Percentiles rank a stretch among this genome's conserved stretches.
phyloP scores from a whole-genome alignment of 768 basidiomycete genomes.

The Neoboletus brunneissimus region DNA sequence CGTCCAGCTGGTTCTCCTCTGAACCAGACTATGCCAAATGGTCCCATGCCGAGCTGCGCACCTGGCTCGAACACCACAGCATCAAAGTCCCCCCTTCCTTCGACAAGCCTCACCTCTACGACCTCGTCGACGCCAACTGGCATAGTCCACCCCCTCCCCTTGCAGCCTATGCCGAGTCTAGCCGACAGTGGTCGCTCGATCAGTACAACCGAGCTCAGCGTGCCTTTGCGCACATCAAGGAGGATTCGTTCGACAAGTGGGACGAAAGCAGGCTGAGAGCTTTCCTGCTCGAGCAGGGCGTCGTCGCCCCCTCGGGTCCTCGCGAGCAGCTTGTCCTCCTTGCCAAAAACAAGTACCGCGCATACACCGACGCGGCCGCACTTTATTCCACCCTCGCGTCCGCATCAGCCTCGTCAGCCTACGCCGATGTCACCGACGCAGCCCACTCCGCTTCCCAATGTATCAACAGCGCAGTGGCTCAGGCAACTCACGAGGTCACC shows the following conservation, averaged over 20 bases:
- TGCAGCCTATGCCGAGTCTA: slow-evolving; percentile 33
- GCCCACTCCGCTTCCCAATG: slow-evolving; percentile 39
- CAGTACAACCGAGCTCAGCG: slow-evolving; percentile 64
- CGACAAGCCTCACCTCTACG: slow-evolving; percentile 37
- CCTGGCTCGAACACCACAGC: slow-evolving; percentile 68
- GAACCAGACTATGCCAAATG: slow-evolving; percentile 45
- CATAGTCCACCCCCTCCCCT: slow-evolving; percentile 24
- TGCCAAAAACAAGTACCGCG: slow-evolving; percentile 67
- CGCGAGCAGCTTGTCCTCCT: slow-evolving; percentile 76
- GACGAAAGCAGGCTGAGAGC: slow-evolving; percentile 78
- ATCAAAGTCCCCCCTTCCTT: slow-evolving; percentile 52
- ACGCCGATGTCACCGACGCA: slow-evolving; percentile 42
- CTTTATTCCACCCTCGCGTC: slow-evolving; percentile 51
- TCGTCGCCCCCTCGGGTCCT: slow-evolving; percentile 77
- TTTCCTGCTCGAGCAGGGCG: slow-evolving; percentile 83
- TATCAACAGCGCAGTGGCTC: slow-evolving; percentile 42
- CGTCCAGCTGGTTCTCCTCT: slow-evolving; percentile 52
- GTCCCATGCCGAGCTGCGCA: slow-evolving; percentile 60
- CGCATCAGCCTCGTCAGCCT: slow-evolving; percentile 46
- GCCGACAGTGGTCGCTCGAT: slow-evolving; percentile 54
- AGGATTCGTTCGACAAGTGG: slow-evolving; percentile 74
- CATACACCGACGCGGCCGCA: slow-evolving; percentile 59
- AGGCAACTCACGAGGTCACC: slow-evolving; percentile 51
- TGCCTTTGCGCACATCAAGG: slow-evolving; percentile 56
- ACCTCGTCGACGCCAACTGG: slow-evolving; percentile 66